Base-by-base conservation (phyloP, 1,284 basidiomycete genomes). In the Sporisorium sorghi region DNA sequence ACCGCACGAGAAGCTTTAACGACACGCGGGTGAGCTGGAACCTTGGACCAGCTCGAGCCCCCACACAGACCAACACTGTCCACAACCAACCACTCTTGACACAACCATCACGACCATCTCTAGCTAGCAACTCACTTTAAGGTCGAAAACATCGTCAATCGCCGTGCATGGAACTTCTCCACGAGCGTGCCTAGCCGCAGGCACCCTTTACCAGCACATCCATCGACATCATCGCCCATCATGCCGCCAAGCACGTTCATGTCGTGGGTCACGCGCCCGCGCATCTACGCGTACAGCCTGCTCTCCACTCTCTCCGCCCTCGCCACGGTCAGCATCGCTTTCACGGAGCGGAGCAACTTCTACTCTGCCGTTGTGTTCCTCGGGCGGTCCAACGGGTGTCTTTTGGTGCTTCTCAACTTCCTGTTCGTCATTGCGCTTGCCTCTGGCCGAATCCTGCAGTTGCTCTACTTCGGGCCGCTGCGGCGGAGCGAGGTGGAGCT, bases 401-500 rank as follows among this genome's bases (percentile, higher is more conserved):
- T 84, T 26, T 59, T 81, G 3, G 76, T 95, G 23, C 87, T 99
- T n/a, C 92, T 92, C 78, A 99, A 99, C 86, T 97, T 97, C 82
- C 90, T 90, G 4, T 87, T 96, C 68, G 90, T 96, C 58, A 81
- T 92, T 48, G 89, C 92, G 2, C 86, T 99, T 39, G 84, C 92
- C 17, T 87, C 89, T 24, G 94, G 93, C 3, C 90, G 92, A 62
- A 85, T 91, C 0, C 86, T 95, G 19, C 96, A 97, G 85, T 88
- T 88, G 54, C 86, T 98, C 67, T 97, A 98, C 88, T 97, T 99
- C 85, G 97, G 97, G 4, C 86, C 90, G 19, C 87, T 99, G 56
- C 88, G 95, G 50, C 87, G 93, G 8, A 90, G 91, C 62, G 97
- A 99, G 86, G 88, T 97, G 48, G 97, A 99, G 89, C 91, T 95